Conservation (phyloP, 345 rosid genomes). For the Syzygium aromaticum region DNA sequence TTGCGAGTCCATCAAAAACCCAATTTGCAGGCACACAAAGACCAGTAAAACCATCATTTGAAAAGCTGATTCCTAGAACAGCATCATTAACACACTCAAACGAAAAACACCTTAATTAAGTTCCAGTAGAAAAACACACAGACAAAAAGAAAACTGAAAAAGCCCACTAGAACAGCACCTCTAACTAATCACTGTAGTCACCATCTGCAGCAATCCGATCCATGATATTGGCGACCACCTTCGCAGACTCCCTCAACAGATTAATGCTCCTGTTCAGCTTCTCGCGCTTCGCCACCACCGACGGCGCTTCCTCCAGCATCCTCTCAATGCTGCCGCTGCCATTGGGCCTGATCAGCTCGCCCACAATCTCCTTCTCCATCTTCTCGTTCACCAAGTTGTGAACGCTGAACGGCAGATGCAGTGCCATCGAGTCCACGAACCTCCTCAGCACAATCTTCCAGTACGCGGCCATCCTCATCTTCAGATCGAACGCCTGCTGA, state of each 20-base stretch:
- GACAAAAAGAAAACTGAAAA: not conserved
- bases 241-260: slow-evolving; percentile 11
- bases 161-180: not conserved
- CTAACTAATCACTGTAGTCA: not conserved
- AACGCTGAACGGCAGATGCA: slow-evolving; percentile 7
- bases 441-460: slow-evolving; percentile 22
- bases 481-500: slow-evolving; percentile 16
- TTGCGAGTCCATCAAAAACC: not conserved
- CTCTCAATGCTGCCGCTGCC: slow-evolving; percentile 9
- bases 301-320: slow-evolving; percentile 20
- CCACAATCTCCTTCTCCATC: slow-evolving; percentile 5
- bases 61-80: slow-evolving; percentile 5
- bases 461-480: slow-evolving; percentile 19
- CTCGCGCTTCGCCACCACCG: slow-evolving; percentile 12
- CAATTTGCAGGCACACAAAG: not conserved
- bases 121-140: not conserved
- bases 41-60: not conserved
- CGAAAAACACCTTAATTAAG: too few species aligned
- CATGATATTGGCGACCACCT: slow-evolving; percentile 8
- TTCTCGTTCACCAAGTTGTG: slow-evolving; percentile 8
- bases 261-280: slow-evolving; percentile 15
- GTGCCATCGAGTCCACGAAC: slow-evolving; percentile 14
- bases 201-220: not conserved
- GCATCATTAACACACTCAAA: not conserved
- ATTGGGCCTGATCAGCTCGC: slow-evolving; percentile 5